phyloP scores from a whole-genome alignment of 225 moss, liverwort and hornwort genomes.

The Sphagnum contortum region DNA sequence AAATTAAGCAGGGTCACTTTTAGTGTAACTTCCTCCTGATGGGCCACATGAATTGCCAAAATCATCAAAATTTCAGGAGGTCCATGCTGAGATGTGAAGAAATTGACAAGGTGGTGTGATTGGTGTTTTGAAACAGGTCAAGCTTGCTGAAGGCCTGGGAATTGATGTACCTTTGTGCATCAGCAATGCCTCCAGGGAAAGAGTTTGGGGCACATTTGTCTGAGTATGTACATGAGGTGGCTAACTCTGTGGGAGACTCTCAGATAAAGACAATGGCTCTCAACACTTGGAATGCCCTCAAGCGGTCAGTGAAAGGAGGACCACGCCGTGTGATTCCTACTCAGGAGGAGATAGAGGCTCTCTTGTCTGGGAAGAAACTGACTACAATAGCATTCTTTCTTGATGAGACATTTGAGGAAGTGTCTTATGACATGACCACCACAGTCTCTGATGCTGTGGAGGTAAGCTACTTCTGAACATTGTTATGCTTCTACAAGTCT shows the following conservation, averaged over 20 bases:
- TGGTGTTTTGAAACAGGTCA: slow-evolving; percentile 9
- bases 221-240: slow-evolving; percentile 58
- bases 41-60: too few relatives aligned
- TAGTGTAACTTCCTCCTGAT: too few relatives aligned
- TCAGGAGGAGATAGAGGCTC: slow-evolving; percentile 52
- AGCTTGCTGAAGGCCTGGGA: slow-evolving; percentile 58
- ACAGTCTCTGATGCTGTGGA: slow-evolving; percentile 57
- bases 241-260: slow-evolving; percentile 25
- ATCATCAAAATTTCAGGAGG: too few relatives aligned
- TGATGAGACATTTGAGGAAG: slow-evolving; percentile 62
- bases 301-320: slow-evolving; percentile 57
- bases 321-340: slow-evolving; percentile 47
- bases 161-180: slow-evolving; percentile 59
- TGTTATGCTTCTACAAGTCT: too few relatives aligned
- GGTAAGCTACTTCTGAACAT: slow-evolving; percentile 9
- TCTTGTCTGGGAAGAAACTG: slow-evolving; percentile 37
- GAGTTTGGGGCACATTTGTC: slow-evolving; percentile 56
- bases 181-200: slow-evolving; percentile 63
- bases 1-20: too few relatives aligned
- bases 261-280: slow-evolving; percentile 39
- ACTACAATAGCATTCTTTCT: slow-evolving; percentile 55
- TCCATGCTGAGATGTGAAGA: too few relatives aligned
- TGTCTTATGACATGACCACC: slow-evolving; percentile 58
- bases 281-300: slow-evolving; percentile 54
- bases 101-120: too few relatives aligned